Evolutionary conservation across 2,329 filamentous ascomycete genomes (phyloP).

Genomic region (Epichloe sylvatica): DNA sequence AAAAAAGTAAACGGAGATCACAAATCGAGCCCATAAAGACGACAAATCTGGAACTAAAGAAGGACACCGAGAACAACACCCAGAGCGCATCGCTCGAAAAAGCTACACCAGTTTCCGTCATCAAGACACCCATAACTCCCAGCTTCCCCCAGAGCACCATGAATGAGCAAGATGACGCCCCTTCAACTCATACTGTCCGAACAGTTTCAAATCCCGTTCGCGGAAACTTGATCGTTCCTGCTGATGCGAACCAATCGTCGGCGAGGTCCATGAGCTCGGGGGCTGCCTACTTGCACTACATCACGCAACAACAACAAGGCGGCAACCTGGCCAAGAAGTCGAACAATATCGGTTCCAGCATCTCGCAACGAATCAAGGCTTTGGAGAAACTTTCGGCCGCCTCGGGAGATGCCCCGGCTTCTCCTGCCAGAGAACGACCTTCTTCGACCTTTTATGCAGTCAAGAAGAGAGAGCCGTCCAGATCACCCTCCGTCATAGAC

Average conservation of each 20-base stretch:
- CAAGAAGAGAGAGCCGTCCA: conserved; percentile 33
- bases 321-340: conserved; percentile 47
- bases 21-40: conserved; percentile 42
- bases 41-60: conserved; percentile 25
- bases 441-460: conserved; percentile 47
- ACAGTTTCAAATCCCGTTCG: conserved; percentile 35
- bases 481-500: conserved; percentile 32
- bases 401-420: conserved; percentile 13
- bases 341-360: conserved; percentile 67
- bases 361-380: conserved; percentile 88
- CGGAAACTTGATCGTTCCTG: conserved; percentile 30
- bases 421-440: conserved; percentile 23
- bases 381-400: conserved; percentile 59
- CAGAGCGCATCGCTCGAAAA: conserved; percentile 70
- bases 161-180: conserved; percentile 4
- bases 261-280: conserved; percentile 45
- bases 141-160: conserved; percentile 32
- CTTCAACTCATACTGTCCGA: conserved; percentile 22
- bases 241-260: conserved; percentile 31
- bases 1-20: conserved; percentile 20
- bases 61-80: conserved; percentile 73
- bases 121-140: conserved; percentile 69
- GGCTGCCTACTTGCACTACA: conserved; percentile 40
- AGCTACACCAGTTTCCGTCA: conserved; percentile 65
- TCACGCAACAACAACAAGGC: conserved; percentile 35